These are phyloP conservation scores for Rhodotorula sp. DNA, from an alignment of 1,284 basidiomycete genomes.

Conservation along the genomic window DNA sequence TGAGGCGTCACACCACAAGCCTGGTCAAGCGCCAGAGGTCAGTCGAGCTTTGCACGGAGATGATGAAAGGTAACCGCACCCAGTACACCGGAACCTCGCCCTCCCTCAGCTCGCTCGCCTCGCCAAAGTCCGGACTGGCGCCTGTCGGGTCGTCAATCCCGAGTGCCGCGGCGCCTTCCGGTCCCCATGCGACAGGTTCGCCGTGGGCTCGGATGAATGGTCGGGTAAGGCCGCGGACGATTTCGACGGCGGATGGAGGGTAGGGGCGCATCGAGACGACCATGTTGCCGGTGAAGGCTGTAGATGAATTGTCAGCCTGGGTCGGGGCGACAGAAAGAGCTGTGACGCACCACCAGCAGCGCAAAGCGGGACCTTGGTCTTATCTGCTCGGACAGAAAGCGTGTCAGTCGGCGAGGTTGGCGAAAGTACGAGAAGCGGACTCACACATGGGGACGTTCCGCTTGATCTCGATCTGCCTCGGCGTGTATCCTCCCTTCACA, in stretches of 20 bases:
- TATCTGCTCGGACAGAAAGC: neutral
- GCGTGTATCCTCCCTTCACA: slow-evolving; percentile 24
- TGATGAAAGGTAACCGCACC: slow-evolving; percentile 35
- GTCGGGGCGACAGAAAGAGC: slow-evolving; percentile 11
- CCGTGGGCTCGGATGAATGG: slow-evolving; percentile 45
- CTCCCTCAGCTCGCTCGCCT: slow-evolving; percentile 28
- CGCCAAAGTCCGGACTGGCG: slow-evolving; percentile 43
- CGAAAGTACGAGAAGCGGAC: slow-evolving; percentile 3
- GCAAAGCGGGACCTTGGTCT: slow-evolving; percentile 12
- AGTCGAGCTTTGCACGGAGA: neutral
- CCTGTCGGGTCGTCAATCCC: slow-evolving; percentile 43
- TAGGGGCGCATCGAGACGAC: slow-evolving; percentile 49
- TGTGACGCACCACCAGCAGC: slow-evolving; percentile 4
- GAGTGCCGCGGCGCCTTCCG: slow-evolving; percentile 39
- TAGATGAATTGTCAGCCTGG: neutral
- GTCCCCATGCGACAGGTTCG: slow-evolving; percentile 46
- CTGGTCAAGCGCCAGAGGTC: no score
- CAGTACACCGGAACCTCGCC: slow-evolving; percentile 48
- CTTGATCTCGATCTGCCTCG: slow-evolving; percentile 42
- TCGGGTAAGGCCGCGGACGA: slow-evolving; percentile 41
- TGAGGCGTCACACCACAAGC: slow-evolving; percentile 36
- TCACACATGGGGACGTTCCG: slow-evolving; percentile 46
- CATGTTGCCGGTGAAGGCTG: slow-evolving; percentile 43
- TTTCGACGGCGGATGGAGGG: slow-evolving; percentile 28
- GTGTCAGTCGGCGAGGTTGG: neutral